Evolutionary conservation across 2,329 filamentous ascomycete species (phyloP).

Genomic region (Colletotrichum sp.): DNA sequence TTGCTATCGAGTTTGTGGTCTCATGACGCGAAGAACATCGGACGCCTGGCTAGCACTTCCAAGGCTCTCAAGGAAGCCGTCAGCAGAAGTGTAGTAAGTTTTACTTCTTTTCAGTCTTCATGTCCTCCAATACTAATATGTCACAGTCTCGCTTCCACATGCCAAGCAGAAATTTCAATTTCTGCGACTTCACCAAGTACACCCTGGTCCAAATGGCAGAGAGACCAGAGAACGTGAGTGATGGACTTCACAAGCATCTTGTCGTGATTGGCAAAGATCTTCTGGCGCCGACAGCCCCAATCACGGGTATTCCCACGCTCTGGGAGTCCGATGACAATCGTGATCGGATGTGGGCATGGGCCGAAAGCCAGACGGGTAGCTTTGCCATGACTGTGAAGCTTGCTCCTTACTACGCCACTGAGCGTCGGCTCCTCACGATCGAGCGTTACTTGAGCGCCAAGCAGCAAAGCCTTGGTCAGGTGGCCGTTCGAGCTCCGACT

Average conservation of each 20-base stretch:
- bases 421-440: neutral
- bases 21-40: neutral
- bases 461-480: neutral
- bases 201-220: neutral
- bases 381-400: neutral
- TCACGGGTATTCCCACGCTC: neutral
- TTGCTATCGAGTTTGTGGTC: neutral
- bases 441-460: neutral
- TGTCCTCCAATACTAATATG: neutral
- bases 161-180: neutral
- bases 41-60: neutral
- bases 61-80: neutral
- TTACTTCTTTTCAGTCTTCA: neutral
- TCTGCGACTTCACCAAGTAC: neutral
- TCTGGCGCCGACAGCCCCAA: too few relatives aligned
- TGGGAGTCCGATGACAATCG: neutral
- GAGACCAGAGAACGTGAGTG: neutral
- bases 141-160: constrained; percentile 5
- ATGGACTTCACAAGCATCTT: neutral
- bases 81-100: neutral
- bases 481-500: neutral
- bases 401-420: neutral
- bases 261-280: neutral
- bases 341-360: neutral
- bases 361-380: neutral